These are phyloP conservation scores for Delonix regia DNA, from an alignment of 306 rosid species.

Conservation along the genomic window DNA sequence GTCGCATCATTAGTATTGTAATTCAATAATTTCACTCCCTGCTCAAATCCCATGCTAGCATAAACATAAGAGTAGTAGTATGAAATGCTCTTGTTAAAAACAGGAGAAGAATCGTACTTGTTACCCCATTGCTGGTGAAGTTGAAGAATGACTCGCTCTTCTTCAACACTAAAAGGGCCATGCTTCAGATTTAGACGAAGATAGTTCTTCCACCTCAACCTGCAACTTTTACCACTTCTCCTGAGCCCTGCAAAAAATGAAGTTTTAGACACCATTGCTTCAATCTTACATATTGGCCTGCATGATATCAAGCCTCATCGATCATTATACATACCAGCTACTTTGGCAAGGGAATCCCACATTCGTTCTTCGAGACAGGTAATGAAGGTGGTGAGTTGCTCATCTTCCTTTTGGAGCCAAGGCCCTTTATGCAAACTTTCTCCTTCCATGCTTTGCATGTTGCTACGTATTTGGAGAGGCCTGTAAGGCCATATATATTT, in stretches of 20 bases:
- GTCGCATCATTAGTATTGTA: background rate
- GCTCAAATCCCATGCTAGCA: background rate
- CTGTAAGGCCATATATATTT: slow-evolving; percentile 4
- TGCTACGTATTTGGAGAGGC: background rate
- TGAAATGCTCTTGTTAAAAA: background rate
- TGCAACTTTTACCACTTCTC: slow-evolving; percentile 90
- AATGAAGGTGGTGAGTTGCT: slow-evolving; percentile 55
- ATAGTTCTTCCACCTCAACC: slow-evolving; percentile 84
- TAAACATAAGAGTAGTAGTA: background rate
- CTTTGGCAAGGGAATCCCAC: slow-evolving; percentile 78
- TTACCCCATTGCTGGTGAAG: slow-evolving; percentile 81
- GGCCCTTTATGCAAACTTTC: slow-evolving; percentile 60
- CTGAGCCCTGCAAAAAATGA: slow-evolving; percentile 48
- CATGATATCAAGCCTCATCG: background rate
- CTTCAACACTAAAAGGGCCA: slow-evolving; percentile 52
- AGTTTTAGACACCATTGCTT: background rate
- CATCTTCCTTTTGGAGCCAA: slow-evolving; percentile 80
- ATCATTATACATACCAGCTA: slow-evolving; percentile 52
- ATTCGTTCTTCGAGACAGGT: slow-evolving; percentile 56
- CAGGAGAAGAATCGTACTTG: slow-evolving; percentile 58
- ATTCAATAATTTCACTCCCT: background rate
- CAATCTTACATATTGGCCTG: background rate
- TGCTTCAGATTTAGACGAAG: slow-evolving; percentile 74
- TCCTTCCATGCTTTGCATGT: slow-evolving; percentile 37
- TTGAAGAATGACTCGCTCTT: slow-evolving; percentile 58